Base-by-base conservation (phyloP, 176 grass and related monocot genomes). In the Panicum miliaceum region DNA sequence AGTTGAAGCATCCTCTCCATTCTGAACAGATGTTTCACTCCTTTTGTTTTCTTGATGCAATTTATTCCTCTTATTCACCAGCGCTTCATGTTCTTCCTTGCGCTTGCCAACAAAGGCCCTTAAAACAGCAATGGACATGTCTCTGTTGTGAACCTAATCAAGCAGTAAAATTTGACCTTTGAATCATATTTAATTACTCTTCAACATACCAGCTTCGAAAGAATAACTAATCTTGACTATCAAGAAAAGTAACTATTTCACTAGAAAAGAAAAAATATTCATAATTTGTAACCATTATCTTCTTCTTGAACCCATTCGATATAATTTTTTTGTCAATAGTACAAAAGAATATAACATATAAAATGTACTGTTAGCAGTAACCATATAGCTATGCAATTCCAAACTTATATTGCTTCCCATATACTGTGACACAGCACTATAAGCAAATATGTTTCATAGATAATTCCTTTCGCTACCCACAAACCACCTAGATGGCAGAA, bases 51-150 rank as follows among this genome's bases (percentile, higher is more conserved):
- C 87, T 14, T 87, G 10, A 84, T 75, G 75, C 12, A 84, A 68
- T 35, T 71, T 90, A 58, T 84, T 87, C 81, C 71, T 96, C 82
- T 90, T 99, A 47, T 92, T 84, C 63, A 90, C 57, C 78, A 89
- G 76, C 71, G 86, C 67, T 41, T 87, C 91, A 71, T 96, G 88
- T 65, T 96, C 96, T 91, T 99, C 93, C 77, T 96, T 94, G 16
- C 87, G 87, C 75, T 94, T 99, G 54, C 59, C 45, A 68, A 99
- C 86, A 71, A 90, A 99, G 66, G 89, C 88, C 86, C 96, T 93
- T 83, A 99, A 84, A 81, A 99, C 78, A 70, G 93, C 93, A 87
- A 99, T 90, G 54, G 93, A 99, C 90, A 99, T 99, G 42, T 99
- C 96, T 86, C 96, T 90, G 58, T 99, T 99, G 88, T 99, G 89